These are phyloP conservation scores for Auricularia sp. DNA, from an alignment of 768 basidiomycete species.

Conservation along the genomic window DNA sequence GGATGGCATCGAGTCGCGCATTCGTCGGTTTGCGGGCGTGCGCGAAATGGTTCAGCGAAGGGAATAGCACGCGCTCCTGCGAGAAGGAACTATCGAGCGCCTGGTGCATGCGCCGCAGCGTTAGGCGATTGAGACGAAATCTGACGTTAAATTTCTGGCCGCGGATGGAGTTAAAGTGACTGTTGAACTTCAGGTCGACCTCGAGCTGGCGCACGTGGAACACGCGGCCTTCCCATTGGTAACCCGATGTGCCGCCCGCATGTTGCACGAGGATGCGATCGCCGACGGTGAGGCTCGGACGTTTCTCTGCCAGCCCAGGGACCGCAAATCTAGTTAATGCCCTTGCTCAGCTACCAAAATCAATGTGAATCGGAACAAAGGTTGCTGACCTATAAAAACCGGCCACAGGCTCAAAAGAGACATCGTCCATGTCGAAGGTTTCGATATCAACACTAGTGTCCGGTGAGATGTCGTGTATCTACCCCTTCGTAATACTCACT, in stretches of 20 bases:
- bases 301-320: slow-evolving; percentile 47
- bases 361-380: neutral
- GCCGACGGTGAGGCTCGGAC: slow-evolving; percentile 49
- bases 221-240: slow-evolving; percentile 52
- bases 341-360: neutral
- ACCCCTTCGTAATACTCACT: neutral
- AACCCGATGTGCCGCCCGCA: slow-evolving; percentile 25
- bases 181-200: slow-evolving; percentile 40
- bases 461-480: neutral
- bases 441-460: slow-evolving; percentile 16
- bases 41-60: slow-evolving; percentile 22
- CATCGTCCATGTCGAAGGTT: slow-evolving; percentile 21
- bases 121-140: slow-evolving; percentile 44
- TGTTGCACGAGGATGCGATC: slow-evolving; percentile 29
- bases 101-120: slow-evolving; percentile 48
- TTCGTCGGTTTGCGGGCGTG: slow-evolving; percentile 7
- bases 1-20: slow-evolving; percentile 9
- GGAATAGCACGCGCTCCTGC: slow-evolving; percentile 42
- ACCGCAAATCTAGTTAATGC: slow-evolving; percentile 26
- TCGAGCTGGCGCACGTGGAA: slow-evolving; percentile 38
- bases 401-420: slow-evolving; percentile 6
- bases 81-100: slow-evolving; percentile 38
- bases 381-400: slow-evolving; percentile 10
- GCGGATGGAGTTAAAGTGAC: slow-evolving; percentile 29
- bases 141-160: slow-evolving; percentile 37